Evolutionary conservation across 2,329 filamentous ascomycete genomes (phyloP), one percentile per base, ranked within the genome.

Genomic region (Trichoderma lentiforme): DNA sequence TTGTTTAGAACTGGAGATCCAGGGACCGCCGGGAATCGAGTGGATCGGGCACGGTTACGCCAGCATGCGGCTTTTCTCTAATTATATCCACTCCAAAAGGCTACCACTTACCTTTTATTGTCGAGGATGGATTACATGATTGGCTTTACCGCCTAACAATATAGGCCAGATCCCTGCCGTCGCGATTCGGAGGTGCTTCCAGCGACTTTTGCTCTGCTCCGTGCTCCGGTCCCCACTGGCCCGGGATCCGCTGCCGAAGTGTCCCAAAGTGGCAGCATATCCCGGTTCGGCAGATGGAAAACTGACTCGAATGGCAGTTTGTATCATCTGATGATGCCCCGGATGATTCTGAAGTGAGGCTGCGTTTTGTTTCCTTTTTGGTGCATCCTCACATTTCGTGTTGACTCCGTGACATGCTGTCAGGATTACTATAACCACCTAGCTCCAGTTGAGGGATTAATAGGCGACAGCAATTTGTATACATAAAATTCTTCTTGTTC

Each of bases 221-320:
- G 66, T 51, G 66, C 14, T 6, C 21, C 66, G 57, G 39, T 21
- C 57, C 21, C 66, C 66, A 62, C 66, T 28, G 32, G 51, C 6
- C 66, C 57, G 66, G 66, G 28, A 34, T 51, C 39, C 57, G 43
- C 51, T 51, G 11, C 36, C 65, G 39, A 70, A 36, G 26, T 11
- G 15, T 70, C 66, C 66, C 57, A 70, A 70, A 51, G 28, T 21
- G 66, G 66, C 28, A 53, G 39, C 66, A 70, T 53, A 70, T 28
- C 28, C 66, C 66, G 66, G 15, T 1, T 36, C 39, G 57, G 36
- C 36, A 61, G 56, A 53, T 62, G 21, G 28, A 28, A 60, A n/a
- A 51, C 12, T 51, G 43, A 32, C 15, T 67, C n/a, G 21, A 18
- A 21, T 11, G 21, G 34, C 18, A 32, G 12, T 32, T 7, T 39